Evolutionary conservation across 768 basidiomycete species (phyloP), one percentile per base, ranked within the genome.

Genomic region (Lentinula lateritia): DNA sequence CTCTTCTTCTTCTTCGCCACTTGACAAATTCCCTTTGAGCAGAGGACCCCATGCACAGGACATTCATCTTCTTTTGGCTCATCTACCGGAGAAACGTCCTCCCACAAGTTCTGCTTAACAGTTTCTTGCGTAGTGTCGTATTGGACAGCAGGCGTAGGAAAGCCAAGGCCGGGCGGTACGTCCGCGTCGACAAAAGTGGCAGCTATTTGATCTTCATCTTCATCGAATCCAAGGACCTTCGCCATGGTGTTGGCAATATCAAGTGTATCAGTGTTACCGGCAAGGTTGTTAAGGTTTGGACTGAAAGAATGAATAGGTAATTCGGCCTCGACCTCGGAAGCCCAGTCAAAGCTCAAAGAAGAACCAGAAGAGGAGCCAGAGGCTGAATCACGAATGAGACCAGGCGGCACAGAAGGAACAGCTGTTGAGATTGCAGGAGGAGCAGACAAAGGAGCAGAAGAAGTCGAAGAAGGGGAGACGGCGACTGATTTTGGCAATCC

Each of bases 1-100:
- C 23, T 45, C 35, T 36, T 41, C 45, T 35, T 41, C 45, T 50
- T 48, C 28, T 58, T 42, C 55, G 53, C 53, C 15, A 35, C 43
- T 28, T 58, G 42, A 48, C 58, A 58, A n/a, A 58, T 58, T 12
- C 58, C 58, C 15, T 36, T 58, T 16, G 43, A 48, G 32, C 58
- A 58, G 13, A 46, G 15, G 13, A 45, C 34, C 9, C 58, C 58
- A 50, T 58, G 58, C 5, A 50, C 48, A 35, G 58, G 58, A 18
- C 58, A 58, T 16, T 42, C 38, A 5, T 34, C 16, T 48, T 50
- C 34, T 8, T 50, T n/a, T n/a, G 36, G 4, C 15, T 32, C n/a
- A 9, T 41, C 10, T 8, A 20, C 34, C 6, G 9, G n/a, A 38
- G n/a, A 20, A 16, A 34, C 41, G 32, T 46, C 43, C 16, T 28